Conservation (phyloP, 129 eudicot genomes). For the Heracleum sosnowskyi region DNA sequence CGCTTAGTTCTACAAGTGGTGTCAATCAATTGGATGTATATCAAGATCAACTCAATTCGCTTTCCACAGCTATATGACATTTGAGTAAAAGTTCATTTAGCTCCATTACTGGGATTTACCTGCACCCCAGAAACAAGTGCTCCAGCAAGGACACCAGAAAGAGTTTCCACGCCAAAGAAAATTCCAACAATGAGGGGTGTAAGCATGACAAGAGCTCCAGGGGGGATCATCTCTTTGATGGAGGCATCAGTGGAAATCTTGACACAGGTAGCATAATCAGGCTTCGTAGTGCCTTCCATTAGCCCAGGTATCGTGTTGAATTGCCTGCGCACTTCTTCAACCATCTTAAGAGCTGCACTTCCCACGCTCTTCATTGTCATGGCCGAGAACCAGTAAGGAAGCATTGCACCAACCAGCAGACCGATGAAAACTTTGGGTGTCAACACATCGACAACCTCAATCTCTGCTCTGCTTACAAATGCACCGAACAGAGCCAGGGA, state of each 20-base stretch:
- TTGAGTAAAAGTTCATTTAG: neutral
- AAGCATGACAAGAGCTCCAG: constrained; percentile 92
- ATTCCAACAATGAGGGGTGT: constrained; percentile 87
- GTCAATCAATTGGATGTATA: neutral
- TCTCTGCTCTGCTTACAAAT: constrained; percentile 37
- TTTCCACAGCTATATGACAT: neutral
- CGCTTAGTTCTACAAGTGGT: neutral
- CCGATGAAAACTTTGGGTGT: constrained; percentile 42
- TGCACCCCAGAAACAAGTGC: constrained; percentile 89
- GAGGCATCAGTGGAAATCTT: constrained; percentile 96
- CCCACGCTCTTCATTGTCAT: constrained; percentile 75
- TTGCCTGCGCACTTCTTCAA: constrained; percentile 79
- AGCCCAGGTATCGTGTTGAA: constrained; percentile 76
- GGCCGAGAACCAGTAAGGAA: constrained; percentile 43
- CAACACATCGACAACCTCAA: constrained; percentile 29
- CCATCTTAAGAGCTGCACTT: constrained; percentile 81
- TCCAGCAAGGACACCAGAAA: constrained; percentile 92
- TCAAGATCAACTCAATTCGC: neutral
- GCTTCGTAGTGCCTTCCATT: constrained; percentile 65
- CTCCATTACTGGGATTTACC: constrained; percentile 27
- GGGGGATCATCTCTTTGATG: constrained; percentile 85
- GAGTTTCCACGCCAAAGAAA: constrained; percentile 84
- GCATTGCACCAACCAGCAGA: constrained; percentile 46
- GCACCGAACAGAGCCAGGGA: constrained; percentile 52
- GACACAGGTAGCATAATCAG: constrained; percentile 86